phyloP scores from a whole-genome alignment of 208 protist genomes.

The Acanthamoeba castellanii region DNA sequence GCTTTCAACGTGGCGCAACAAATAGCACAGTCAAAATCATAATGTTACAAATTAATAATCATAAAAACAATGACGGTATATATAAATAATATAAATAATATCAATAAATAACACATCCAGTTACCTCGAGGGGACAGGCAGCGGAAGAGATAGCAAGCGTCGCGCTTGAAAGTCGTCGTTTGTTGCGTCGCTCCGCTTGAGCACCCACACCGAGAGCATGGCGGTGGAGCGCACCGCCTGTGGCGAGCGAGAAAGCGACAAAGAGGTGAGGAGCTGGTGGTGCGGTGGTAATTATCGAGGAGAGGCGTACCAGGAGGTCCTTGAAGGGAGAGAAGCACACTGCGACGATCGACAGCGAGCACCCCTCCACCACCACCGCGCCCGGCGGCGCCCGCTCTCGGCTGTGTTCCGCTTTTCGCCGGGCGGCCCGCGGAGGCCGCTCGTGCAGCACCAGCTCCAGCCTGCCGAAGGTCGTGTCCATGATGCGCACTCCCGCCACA shows the following conservation, averaged over 20 bases:
- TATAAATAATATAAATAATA: not conserved
- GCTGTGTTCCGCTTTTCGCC: not conserved
- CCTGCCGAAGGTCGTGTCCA: constrained; percentile 14
- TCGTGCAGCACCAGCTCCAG: constrained; percentile 17
- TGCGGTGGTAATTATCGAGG: not conserved
- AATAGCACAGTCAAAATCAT: too few species aligned
- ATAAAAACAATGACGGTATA: not conserved
- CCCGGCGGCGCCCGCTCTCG: not conserved
- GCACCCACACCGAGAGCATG: constrained; percentile 33
- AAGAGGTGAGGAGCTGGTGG: too few species aligned
- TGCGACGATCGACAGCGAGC: not conserved
- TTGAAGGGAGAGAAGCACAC: not conserved
- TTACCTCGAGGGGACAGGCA: constrained; percentile 13
- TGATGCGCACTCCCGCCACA: not conserved
- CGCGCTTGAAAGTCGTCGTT: not conserved
- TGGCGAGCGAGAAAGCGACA: not conserved
- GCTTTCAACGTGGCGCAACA: not conserved
- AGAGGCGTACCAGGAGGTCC: constrained; percentile 2
- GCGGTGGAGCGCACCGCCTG: not conserved
- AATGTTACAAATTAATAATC: not conserved
- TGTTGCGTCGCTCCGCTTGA: not conserved
- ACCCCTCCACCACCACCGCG: not conserved
- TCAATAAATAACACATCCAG: too few species aligned
- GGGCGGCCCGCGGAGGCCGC: not conserved
- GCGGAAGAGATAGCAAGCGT: not conserved